Base-by-base conservation (phyloP, 2,329 filamentous ascomycete genomes). In the Didymosphaeria variabile region DNA sequence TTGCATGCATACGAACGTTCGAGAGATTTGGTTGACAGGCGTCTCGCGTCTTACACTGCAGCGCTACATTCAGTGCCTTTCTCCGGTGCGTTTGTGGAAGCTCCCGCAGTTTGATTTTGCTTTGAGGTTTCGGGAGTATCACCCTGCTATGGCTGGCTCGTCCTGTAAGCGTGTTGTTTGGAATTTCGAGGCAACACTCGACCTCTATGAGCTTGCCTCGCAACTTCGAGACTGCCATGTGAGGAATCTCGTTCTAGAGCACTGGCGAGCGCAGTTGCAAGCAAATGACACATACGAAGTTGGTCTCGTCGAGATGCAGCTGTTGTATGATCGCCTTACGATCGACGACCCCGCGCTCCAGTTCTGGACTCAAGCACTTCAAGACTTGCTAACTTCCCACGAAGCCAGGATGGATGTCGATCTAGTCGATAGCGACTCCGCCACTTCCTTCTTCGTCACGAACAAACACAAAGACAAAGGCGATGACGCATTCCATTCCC, bases 141-240 rank as follows among this genome's bases (percentile, higher is more conserved):
- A 17, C 21, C 10, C 10, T 29, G n/a, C 10, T 26, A 19, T 12
- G n/a, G 32, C 49, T 36, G 19, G 31, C 13, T n/a, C 36, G 23
- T 10, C 5, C 8, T 42, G 51, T 17, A n/a, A 54, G 9, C 36
- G 15, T 21, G 19, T 42, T n/a, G 15, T 10, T 40, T 54, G 51
- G 51, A 21, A 54, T 19, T 42, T 54, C 13, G 15, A 31, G 12
- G 36, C 51, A 10, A 54, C 36, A 19, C 7, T 54, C 13, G 51
- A 29, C 8, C 19, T 54, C 6, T 54, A 54, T 19, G 51, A 54
- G 21, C 21, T 54, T 19, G 51, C 51, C n/a, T 44, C 51, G 4
- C 51, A 54, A 15, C 51, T 54, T 17, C 21, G 26, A n/a, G 51
- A 54, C 15, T n/a, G 26, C 23, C 51, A 54, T 29, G 51, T 54